Conservation (phyloP, 768 basidiomycete genomes). For the Lanmaoa pseudosensibilis region DNA sequence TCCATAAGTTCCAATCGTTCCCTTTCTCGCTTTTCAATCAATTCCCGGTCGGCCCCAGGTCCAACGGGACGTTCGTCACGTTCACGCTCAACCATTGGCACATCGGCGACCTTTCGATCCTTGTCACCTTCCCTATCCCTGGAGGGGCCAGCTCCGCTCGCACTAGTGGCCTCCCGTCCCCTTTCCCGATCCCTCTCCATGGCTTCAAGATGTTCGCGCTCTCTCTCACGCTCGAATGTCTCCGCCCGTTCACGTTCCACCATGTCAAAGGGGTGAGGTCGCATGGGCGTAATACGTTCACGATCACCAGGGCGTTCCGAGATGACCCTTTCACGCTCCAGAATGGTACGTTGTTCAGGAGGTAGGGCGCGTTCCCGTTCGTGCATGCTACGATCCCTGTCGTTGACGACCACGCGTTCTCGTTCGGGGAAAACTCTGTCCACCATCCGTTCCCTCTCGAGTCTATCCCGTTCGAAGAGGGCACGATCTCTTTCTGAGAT, state of each 20-base stretch:
- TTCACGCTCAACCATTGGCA: conserved; percentile 19
- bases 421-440: conserved; percentile 24
- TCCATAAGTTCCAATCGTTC: conserved; percentile 28
- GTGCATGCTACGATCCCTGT: conserved; percentile 26
- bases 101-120: conserved; percentile 19
- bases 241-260: conserved; percentile 30
- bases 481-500: conserved; percentile 24
- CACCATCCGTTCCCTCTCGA: conserved; percentile 22
- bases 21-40: conserved; percentile 27
- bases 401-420: conserved; percentile 24
- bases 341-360: conserved; percentile 14
- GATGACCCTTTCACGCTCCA: conserved; percentile 26
- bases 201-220: conserved; percentile 30
- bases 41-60: conserved; percentile 23
- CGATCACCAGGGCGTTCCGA: conserved; percentile 27
- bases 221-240: conserved; percentile 36
- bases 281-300: conserved; percentile 25
- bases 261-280: conserved; percentile 20
- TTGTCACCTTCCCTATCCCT: conserved; percentile 28
- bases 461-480: conserved; percentile 22
- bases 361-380: conserved; percentile 24
- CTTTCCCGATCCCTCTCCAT: conserved; percentile 34
- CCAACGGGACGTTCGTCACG: conserved; percentile 24
- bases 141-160: conserved; percentile 7
- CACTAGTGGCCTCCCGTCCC: conserved; percentile 19